Percentiles rank a stretch among this genome's conserved stretches.
phyloP scores from a whole-genome alignment of 371 early-diverging fungal genomes.

The Mucor plumbeus region DNA sequence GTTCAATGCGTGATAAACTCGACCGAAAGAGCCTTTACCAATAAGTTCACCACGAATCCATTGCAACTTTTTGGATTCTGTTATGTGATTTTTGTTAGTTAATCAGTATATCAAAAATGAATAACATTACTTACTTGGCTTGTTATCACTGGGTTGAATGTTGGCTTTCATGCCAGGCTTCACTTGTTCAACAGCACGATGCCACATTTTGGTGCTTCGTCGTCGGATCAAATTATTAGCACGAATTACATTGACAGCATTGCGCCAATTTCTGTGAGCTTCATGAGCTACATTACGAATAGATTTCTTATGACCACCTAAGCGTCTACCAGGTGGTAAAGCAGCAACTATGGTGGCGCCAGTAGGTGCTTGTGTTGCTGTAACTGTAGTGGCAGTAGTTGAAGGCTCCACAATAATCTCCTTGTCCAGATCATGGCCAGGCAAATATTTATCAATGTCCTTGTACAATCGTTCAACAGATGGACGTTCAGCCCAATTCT shows the following conservation, averaged over 20 bases:
- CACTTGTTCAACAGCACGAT: slow-evolving; percentile 60
- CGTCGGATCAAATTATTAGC: slow-evolving; percentile 49
- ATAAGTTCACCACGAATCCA: slow-evolving; percentile 93
- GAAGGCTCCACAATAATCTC: slow-evolving; percentile 70
- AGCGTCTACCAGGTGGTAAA: slow-evolving; percentile 32
- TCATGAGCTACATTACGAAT: slow-evolving; percentile 65
- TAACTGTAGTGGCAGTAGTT: not conserved
- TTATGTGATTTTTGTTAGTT: not conserved
- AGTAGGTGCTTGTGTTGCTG: slow-evolving; percentile 19
- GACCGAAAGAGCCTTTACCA: slow-evolving; percentile 97
- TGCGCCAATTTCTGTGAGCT: slow-evolving; percentile 48
- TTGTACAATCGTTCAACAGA: slow-evolving; percentile 74
- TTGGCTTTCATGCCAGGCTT: slow-evolving; percentile 54
- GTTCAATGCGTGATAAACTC: slow-evolving; percentile 93
- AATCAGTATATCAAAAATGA: no score
- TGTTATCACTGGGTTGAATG: slow-evolving; percentile 24
- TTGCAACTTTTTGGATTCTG: slow-evolving; percentile 46
- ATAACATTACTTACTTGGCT: slow-evolving; percentile 33
- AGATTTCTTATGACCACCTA: slow-evolving; percentile 61
- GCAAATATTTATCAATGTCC: slow-evolving; percentile 79
- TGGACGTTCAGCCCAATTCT: slow-evolving; percentile 73
- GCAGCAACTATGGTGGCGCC: slow-evolving; percentile 20
- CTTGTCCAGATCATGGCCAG: slow-evolving; percentile 80
- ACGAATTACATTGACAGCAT: slow-evolving; percentile 43
- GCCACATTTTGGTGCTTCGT: slow-evolving; percentile 72